phyloP scores from a whole-genome alignment of 768 basidiomycete genomes.

The Lenzites betulinus region DNA sequence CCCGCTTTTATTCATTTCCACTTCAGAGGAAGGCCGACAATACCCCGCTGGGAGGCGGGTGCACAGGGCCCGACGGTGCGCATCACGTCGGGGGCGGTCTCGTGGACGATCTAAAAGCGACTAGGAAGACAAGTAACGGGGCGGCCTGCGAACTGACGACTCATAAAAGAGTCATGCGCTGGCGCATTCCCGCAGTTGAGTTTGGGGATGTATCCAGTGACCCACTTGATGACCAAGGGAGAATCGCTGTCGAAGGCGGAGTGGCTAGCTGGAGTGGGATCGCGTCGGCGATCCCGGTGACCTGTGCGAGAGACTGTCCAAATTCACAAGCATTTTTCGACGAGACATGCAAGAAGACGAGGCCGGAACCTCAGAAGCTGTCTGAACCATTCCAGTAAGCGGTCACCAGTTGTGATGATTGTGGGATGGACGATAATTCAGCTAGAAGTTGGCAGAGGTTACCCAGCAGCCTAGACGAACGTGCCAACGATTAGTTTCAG shows the following conservation, averaged over 20 bases:
- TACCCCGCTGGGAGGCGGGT: slow-evolving; percentile 5
- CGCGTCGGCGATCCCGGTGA: neutral
- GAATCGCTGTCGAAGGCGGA: neutral
- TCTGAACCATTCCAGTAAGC: too few species aligned
- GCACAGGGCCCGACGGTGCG: slow-evolving; percentile 9
- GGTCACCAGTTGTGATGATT: neutral
- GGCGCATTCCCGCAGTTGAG: neutral
- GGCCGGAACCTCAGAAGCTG: too few species aligned
- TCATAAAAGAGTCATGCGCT: neutral
- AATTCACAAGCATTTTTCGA: too few species aligned
- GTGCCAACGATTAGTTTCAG: too few species aligned
- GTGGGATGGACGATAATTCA: too few species aligned
- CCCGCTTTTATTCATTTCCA: slow-evolving; percentile 8
- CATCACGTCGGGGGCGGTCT: neutral
- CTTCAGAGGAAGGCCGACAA: slow-evolving; percentile 7
- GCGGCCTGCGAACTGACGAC: neutral
- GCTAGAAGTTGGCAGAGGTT: too few species aligned
- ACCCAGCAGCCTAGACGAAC: too few species aligned
- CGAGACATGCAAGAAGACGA: too few species aligned
- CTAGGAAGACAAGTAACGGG: neutral
- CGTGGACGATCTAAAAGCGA: neutral
- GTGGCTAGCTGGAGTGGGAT: neutral
- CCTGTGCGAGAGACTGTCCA: neutral
- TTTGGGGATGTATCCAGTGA: neutral
- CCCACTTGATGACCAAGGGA: neutral